Base-by-base conservation (phyloP, 2,329 filamentous ascomycete genomes). In the Scleromitrula shiraiana region DNA sequence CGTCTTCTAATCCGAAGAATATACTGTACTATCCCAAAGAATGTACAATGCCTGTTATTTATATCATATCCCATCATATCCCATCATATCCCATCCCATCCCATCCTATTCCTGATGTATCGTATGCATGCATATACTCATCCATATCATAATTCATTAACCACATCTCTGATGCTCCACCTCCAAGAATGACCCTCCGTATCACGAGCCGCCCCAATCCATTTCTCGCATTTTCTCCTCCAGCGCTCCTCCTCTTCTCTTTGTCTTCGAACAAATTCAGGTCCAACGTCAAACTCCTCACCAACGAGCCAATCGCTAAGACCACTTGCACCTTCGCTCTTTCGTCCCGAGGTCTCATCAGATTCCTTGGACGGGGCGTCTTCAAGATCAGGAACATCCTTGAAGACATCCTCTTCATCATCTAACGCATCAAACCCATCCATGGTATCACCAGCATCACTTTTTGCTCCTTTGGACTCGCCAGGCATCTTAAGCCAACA, bases 221-320 rank as follows among this genome's bases (percentile, higher is more conserved):
- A 98, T 60, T 79, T 82, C 63, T 86, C 83, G 57, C 91, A 91
- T 68, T 90, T 91, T 65, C 83, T 82, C 57, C 84, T 77, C 93
- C 93, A 98, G 52, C 87, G 77, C 40, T 88, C 83, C 68, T 98
- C 93, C 68, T 98, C 93, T 61, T 91, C 88, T 51, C 86, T 78
- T 63, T 97, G 91, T 54, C 90, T 76, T 59, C 83, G 77, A 54
- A 97, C 83, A 63, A 97, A 98, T 65, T 94, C 88, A 3, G 91
- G 93, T 0, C 93, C 93, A 48, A 98, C 88, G 63, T 98, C 93
- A 60, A 98, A 98, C 64, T 98, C 93, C 67, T 98, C 93, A 44
- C 88, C 88, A 10, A 96, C 86, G 41, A 88, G 79, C 76, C 87
- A 91, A 61, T 90, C 85, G 50, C 80, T 79, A 54, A 80, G 67